Conservation (phyloP, 805 yeast species). For the Kuraishia borneana region DNA sequence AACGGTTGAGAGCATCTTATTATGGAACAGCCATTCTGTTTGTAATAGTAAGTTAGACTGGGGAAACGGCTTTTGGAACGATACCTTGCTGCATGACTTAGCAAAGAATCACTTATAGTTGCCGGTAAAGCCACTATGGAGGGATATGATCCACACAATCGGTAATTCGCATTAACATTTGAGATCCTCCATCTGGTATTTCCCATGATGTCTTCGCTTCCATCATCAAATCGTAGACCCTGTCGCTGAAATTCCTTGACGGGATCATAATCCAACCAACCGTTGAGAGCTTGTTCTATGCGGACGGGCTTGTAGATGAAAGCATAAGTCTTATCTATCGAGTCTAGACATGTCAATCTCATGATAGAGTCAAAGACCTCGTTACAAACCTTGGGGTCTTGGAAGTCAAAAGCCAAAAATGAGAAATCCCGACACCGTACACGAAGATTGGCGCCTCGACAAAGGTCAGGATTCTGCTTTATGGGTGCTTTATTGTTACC, state of each 20-base stretch:
- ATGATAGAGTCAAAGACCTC: slow-evolving; percentile 69
- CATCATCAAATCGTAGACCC: slow-evolving; percentile 27
- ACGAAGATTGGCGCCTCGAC: slow-evolving; percentile 43
- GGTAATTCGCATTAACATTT: slow-evolving; percentile 48
- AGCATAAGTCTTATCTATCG: slow-evolving; percentile 60
- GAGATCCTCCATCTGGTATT: slow-evolving; percentile 59
- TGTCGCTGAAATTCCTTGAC: slow-evolving; percentile 61
- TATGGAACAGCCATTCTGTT: slow-evolving; percentile 61
- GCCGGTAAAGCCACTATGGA: slow-evolving; percentile 54
- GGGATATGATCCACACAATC: slow-evolving; percentile 72
- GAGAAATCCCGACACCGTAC: slow-evolving; percentile 80
- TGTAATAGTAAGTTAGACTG: slow-evolving; percentile 64
- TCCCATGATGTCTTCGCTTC: slow-evolving; percentile 5
- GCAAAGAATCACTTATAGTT: slow-evolving; percentile 69
- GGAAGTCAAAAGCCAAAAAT: slow-evolving; percentile 67
- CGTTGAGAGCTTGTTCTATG: slow-evolving; percentile 48
- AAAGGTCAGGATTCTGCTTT: too few species aligned
- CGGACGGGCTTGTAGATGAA: slow-evolving; percentile 69
- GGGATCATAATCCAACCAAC: slow-evolving; percentile 68
- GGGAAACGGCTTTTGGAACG: slow-evolving; percentile 84
- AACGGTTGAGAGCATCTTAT: slow-evolving; percentile 89
- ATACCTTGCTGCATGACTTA: slow-evolving; percentile 75
- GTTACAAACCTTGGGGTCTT: slow-evolving; percentile 40
- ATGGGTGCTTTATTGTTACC: slow-evolving; percentile 5
- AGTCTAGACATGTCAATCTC: slow-evolving; percentile 46